Evolutionary conservation across 2,329 filamentous ascomycete species (phyloP).

Genomic region (Talaromyces islandicus): DNA sequence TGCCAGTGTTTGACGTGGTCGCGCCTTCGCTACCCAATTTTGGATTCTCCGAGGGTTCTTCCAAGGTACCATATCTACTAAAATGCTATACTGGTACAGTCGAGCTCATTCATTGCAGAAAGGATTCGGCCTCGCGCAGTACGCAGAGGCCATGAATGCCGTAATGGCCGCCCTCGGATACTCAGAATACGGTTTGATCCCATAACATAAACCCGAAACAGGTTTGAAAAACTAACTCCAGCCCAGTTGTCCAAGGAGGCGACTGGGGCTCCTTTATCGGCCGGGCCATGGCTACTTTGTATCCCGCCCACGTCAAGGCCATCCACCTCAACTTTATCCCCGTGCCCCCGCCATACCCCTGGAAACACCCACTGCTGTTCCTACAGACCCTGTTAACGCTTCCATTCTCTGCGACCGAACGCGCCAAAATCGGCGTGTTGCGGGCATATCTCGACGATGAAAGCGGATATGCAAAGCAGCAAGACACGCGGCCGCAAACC

Average conservation of each 20-base stretch:
- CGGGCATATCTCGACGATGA: slow-evolving; percentile 19
- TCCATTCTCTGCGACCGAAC: slow-evolving; percentile 23
- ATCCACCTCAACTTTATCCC: slow-evolving; percentile 57
- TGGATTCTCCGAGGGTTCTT: slow-evolving; percentile 46
- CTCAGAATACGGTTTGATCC: slow-evolving; percentile 51
- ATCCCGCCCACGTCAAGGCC: slow-evolving; percentile 52
- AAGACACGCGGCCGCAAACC: slow-evolving; percentile 66
- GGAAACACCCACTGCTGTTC: slow-evolving; percentile 52
- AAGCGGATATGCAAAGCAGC: slow-evolving; percentile 51
- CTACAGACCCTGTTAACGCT: slow-evolving; percentile 19
- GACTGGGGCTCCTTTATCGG: slow-evolving; percentile 66
- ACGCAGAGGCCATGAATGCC: slow-evolving; percentile 60
- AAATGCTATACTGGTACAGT: neutral
- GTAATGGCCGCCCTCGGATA: slow-evolving; percentile 66
- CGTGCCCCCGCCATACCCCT: slow-evolving; percentile 44
- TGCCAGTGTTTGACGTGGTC: slow-evolving; percentile 48
- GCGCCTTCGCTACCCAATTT: slow-evolving; percentile 53
- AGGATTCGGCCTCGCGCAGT: slow-evolving; percentile 55
- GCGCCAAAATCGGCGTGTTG: slow-evolving; percentile 17
- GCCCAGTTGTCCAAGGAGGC: slow-evolving; percentile 51
- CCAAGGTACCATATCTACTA: slow-evolving; percentile 16
- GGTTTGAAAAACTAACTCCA: neutral
- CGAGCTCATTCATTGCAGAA: slow-evolving; percentile 28
- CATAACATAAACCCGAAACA: neutral
- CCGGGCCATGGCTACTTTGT: slow-evolving; percentile 54